A percentile compares a stretch with the other conserved stretches of the same genome.
Evolutionary conservation across 2,329 filamentous ascomycete species (phyloP).

Genomic region (Cadophora sp.): DNA sequence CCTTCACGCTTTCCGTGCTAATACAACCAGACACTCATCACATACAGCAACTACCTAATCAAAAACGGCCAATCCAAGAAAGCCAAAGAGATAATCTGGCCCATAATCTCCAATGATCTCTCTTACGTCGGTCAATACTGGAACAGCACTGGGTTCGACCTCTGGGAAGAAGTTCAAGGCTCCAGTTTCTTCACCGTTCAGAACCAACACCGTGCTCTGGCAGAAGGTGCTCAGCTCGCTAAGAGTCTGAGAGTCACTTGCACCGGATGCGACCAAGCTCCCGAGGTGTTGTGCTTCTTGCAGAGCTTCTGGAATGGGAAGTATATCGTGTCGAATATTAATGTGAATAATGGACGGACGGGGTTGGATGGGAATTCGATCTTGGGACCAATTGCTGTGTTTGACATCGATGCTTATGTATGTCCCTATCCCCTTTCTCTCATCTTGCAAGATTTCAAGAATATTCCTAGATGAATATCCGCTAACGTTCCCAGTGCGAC

Average conservation of each 20-base stretch:
- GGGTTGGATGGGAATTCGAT: conserved; percentile 77
- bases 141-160: conserved; percentile 69
- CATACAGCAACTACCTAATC: conserved; percentile 76
- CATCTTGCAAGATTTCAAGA: not conserved
- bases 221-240: conserved; percentile 71
- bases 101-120: conserved; percentile 77
- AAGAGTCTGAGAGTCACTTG: conserved; percentile 65
- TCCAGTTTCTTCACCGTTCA: conserved; percentile 81
- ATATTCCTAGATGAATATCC: too few species aligned
- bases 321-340: conserved; percentile 74
- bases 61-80: conserved; percentile 58
- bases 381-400: conserved; percentile 68
- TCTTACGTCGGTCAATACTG: conserved; percentile 77
- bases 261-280: conserved; percentile 67
- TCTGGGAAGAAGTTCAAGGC: conserved; percentile 84
- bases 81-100: conserved; percentile 66
- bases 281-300: conserved; percentile 74
- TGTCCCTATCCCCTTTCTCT: not conserved
- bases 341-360: conserved; percentile 64
- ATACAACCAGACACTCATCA: conserved; percentile 60
- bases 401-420: conserved; percentile 66
- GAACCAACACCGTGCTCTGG: conserved; percentile 65
- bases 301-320: conserved; percentile 75
- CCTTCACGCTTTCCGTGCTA: too few species aligned
- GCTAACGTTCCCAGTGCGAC: conserved; percentile 56